Conservation (phyloP, 2,329 filamentous ascomycete species). For the Penicillium janthinellum region DNA sequence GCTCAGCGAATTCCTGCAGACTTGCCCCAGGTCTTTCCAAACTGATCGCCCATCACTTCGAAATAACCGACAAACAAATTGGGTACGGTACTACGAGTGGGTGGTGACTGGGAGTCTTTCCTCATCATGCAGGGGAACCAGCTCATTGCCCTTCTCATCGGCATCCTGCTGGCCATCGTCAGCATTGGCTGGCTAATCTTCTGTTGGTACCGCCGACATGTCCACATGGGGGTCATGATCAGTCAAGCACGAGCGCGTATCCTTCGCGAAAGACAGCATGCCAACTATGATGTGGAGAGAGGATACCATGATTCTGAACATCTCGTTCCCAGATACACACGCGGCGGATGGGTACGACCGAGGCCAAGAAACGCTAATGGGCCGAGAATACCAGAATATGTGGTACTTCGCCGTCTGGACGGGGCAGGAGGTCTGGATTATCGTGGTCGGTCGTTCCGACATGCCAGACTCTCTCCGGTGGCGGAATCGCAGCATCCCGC, state of each 20-base stretch:
- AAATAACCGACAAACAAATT: too few species aligned
- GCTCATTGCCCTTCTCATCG: conserved; percentile 17
- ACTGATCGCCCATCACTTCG: background rate
- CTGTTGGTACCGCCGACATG: conserved; percentile 10
- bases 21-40: background rate
- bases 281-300: conserved; percentile 3
- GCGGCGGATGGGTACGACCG: background rate
- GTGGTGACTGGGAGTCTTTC: background rate
- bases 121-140: conserved; percentile 21
- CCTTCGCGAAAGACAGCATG: conserved; percentile 7
- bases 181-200: conserved; percentile 7
- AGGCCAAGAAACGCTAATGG: background rate
- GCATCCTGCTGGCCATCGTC: conserved; percentile 2
- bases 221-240: conserved; percentile 2
- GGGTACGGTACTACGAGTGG: background rate
- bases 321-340: background rate
- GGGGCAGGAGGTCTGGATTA: background rate
- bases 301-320: background rate
- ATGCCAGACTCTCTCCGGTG: background rate
- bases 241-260: background rate
- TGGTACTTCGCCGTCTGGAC: background rate
- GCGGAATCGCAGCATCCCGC: background rate
- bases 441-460: background rate
- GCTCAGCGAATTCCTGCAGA: too few species aligned
- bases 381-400: background rate